phyloP scores from a whole-genome alignment of 1,284 basidiomycete species.

The Jaminaea rosea region DNA sequence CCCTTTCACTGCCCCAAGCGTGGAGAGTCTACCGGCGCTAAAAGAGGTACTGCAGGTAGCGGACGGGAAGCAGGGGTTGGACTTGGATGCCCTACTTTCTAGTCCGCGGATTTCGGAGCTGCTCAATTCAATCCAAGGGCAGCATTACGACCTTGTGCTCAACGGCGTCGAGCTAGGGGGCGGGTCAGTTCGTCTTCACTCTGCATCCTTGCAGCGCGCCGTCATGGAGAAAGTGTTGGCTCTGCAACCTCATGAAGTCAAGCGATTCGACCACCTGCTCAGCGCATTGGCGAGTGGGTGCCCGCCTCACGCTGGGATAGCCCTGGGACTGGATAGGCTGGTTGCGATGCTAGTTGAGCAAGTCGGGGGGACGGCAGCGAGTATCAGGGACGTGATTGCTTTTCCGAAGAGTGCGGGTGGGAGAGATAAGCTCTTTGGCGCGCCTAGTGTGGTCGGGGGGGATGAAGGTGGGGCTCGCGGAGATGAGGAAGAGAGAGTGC shows the following conservation, averaged over 20 bases:
- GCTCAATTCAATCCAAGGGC: conserved; percentile 58
- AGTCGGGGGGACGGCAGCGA: conserved; percentile 51
- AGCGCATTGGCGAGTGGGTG: conserved; percentile 78
- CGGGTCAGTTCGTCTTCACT: conserved; percentile 84
- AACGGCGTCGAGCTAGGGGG: conserved; percentile 90
- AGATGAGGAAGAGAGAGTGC: too few relatives aligned
- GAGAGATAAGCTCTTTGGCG: conserved; percentile 78
- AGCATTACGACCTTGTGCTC: conserved; percentile 94
- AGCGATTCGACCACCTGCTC: conserved; percentile 71
- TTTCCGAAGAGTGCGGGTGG: conserved; percentile 83
- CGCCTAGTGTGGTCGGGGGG: conserved; percentile 56
- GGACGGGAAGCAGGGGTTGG: not conserved
- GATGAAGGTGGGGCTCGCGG: too few relatives aligned
- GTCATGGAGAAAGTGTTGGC: conserved; percentile 70
- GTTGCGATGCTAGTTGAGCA: conserved; percentile 74
- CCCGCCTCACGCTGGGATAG: conserved; percentile 91
- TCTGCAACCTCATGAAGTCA: conserved; percentile 61
- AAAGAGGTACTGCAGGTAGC: conserved; percentile 50
- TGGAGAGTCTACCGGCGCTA: conserved; percentile 67
- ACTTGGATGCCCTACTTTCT: not conserved
- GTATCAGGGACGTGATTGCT: conserved; percentile 88
- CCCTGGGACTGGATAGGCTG: conserved; percentile 73
- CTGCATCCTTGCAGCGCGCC: conserved; percentile 71
- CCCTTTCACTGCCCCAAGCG: conserved; percentile 93
- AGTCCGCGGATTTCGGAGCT: too few relatives aligned